Conservation (phyloP, 306 rosid genomes). For the Carpinus fangiana region DNA sequence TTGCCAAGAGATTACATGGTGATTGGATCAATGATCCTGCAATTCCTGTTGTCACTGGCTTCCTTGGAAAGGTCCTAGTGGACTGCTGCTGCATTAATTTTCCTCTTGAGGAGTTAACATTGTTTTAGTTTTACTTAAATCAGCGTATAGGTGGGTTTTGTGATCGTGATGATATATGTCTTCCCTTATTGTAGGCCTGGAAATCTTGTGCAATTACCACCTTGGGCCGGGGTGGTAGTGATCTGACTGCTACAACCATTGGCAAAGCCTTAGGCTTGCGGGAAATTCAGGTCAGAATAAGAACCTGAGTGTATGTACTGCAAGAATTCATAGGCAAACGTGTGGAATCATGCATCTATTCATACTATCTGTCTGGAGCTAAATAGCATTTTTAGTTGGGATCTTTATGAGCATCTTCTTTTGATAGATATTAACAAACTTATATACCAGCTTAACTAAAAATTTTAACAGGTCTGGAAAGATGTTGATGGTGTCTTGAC, state of each 20-base stretch:
- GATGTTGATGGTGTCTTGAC: conserved; percentile 98
- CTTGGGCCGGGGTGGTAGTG: conserved; percentile 97
- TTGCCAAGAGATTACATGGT: conserved; percentile 70
- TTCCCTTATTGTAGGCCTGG: conserved; percentile 67
- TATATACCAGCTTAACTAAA: conserved; percentile 12
- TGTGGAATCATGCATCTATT: not conserved
- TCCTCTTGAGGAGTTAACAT: not conserved
- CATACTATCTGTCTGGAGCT: not conserved
- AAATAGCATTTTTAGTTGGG: not conserved
- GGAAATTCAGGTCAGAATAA: conserved; percentile 73
- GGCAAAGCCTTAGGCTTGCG: conserved; percentile 92
- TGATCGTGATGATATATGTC: not conserved
- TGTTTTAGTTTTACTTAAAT: conserved; percentile 17
- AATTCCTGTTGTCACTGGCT: conserved; percentile 90
- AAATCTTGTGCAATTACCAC: conserved; percentile 91
- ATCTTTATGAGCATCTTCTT: not conserved
- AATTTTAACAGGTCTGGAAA: conserved; percentile 87
- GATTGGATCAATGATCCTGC: conserved; percentile 89
- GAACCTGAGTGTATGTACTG: not conserved
- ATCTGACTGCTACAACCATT: conserved; percentile 93
- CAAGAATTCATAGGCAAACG: not conserved
- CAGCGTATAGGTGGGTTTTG: conserved; percentile 1
- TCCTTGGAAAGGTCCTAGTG: conserved; percentile 79
- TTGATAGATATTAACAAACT: conserved; percentile 7
- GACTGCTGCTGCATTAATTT: conserved; percentile 15